Conservation (phyloP, 768 basidiomycete genomes). For the Suillus variegatus region DNA sequence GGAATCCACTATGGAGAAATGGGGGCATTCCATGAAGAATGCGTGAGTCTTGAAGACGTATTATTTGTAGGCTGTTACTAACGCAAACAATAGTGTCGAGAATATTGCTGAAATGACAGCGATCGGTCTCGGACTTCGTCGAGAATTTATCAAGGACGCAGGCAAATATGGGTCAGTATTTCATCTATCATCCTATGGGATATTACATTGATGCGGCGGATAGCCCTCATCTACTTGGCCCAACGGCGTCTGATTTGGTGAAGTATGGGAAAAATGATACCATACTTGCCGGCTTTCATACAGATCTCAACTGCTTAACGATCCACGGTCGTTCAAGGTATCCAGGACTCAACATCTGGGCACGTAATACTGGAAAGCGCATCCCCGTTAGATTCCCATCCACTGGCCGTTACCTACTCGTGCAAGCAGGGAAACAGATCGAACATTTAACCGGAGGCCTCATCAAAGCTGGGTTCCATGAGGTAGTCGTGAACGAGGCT, state of each 20-base stretch:
- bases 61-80: constrained; percentile 3
- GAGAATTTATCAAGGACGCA: constrained; percentile 72
- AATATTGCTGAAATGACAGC: constrained; percentile 89
- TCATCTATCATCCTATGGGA: background rate
- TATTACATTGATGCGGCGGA: background rate
- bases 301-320: constrained; percentile 93
- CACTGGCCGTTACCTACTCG: constrained; percentile 78
- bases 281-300: constrained; percentile 93
- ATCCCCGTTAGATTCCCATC: constrained; percentile 86
- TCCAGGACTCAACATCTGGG: constrained; percentile 93
- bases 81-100: constrained; percentile 64
- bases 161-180: constrained; percentile 76
- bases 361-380: constrained; percentile 88
- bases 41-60: constrained; percentile 53
- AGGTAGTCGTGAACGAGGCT: constrained; percentile 86
- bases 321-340: constrained; percentile 86
- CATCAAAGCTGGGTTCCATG: constrained; percentile 92
- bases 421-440: constrained; percentile 95
- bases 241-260: constrained; percentile 87
- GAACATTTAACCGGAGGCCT: constrained; percentile 85
- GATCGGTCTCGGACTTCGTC: constrained; percentile 75
- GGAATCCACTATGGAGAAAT: constrained; percentile 75
- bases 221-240: constrained; percentile 87
- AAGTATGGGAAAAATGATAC: constrained; percentile 80
- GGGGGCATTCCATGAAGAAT: constrained; percentile 87